Conservation (phyloP, 2,329 filamentous ascomycete species). For the Alternaria viburni region DNA sequence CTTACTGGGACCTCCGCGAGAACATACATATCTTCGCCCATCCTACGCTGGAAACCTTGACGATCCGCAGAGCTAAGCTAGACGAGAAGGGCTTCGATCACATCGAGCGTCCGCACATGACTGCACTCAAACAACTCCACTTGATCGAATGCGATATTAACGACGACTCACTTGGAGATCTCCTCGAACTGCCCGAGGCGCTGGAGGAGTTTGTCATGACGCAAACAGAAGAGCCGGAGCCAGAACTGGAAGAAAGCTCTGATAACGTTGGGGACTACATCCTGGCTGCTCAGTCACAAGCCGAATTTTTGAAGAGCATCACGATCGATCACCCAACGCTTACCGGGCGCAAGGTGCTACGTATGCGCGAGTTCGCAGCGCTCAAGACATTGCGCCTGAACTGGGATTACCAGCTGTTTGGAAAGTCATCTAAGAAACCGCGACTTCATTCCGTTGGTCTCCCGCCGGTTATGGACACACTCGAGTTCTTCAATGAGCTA, state of each 20-base stretch:
- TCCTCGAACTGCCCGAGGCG: slow-evolving; percentile 40
- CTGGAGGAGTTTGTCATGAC: slow-evolving; percentile 44
- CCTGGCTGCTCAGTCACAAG: slow-evolving; percentile 35
- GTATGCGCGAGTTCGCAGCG: slow-evolving; percentile 36
- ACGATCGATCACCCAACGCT: slow-evolving; percentile 39
- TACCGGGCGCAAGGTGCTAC: slow-evolving; percentile 35
- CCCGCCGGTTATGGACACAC: slow-evolving; percentile 33
- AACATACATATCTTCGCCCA: slow-evolving; percentile 46
- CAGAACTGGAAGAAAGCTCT: slow-evolving; percentile 40
- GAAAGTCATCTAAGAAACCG: slow-evolving; percentile 40
- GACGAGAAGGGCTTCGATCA: slow-evolving; percentile 42
- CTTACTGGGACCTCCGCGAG: slow-evolving; percentile 43
- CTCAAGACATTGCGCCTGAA: slow-evolving; percentile 36
- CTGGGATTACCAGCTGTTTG: slow-evolving; percentile 43
- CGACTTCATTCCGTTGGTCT: slow-evolving; percentile 40
- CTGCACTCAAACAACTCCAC: slow-evolving; percentile 33
- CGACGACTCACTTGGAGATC: slow-evolving; percentile 38
- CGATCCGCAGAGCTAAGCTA: slow-evolving; percentile 37
- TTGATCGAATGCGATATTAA: slow-evolving; percentile 44
- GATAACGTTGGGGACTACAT: slow-evolving; percentile 43
- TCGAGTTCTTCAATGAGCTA: slow-evolving; percentile 43
- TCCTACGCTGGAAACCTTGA: slow-evolving; percentile 35
- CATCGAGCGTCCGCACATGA: slow-evolving; percentile 39
- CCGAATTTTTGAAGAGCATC: slow-evolving; percentile 35
- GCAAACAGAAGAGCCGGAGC: slow-evolving; percentile 37